Evolutionary conservation across 2,329 filamentous ascomycete species (phyloP).

Genomic region (Diaporthe caulivora): DNA sequence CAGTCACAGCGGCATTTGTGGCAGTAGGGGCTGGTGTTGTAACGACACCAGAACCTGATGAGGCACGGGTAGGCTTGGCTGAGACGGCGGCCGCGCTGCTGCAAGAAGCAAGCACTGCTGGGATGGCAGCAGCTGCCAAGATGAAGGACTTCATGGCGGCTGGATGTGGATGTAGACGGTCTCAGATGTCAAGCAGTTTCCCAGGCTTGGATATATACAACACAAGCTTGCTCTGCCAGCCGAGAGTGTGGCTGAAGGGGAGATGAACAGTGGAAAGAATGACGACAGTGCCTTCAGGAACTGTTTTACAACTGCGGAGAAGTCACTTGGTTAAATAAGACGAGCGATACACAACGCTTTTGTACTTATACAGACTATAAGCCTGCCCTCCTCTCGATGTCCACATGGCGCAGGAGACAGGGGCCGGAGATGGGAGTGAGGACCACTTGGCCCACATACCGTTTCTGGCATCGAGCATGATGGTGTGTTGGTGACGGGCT

Average conservation of each 20-base stretch:
- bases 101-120: conserved; percentile 26
- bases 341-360: not conserved
- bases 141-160: conserved; percentile 20
- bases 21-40: not conserved
- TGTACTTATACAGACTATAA: conserved; percentile 21
- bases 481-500: not conserved
- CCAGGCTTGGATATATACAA: conserved; percentile 1
- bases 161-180: not conserved
- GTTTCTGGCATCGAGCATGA: conserved; percentile 15
- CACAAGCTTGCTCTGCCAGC: conserved; percentile 8
- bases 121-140: conserved; percentile 22
- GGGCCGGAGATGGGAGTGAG: conserved; percentile 25
- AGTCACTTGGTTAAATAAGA: no score
- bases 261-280: not conserved
- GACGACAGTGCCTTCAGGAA: not conserved
- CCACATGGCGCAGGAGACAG: conserved; percentile 15
- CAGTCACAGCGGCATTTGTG: conserved; percentile 1
- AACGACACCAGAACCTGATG: not conserved
- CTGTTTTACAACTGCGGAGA: not conserved
- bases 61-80: not conserved
- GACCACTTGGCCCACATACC: conserved; percentile 18
- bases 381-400: not conserved
- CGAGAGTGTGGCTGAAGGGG: not conserved
- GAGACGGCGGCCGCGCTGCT: conserved; percentile 5
- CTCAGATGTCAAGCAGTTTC: not conserved